A percentile compares a stretch with the other conserved stretches of the same genome.
Evolutionary conservation across 2,329 filamentous ascomycete genomes (phyloP).

Genomic region (Claviceps arundinis): DNA sequence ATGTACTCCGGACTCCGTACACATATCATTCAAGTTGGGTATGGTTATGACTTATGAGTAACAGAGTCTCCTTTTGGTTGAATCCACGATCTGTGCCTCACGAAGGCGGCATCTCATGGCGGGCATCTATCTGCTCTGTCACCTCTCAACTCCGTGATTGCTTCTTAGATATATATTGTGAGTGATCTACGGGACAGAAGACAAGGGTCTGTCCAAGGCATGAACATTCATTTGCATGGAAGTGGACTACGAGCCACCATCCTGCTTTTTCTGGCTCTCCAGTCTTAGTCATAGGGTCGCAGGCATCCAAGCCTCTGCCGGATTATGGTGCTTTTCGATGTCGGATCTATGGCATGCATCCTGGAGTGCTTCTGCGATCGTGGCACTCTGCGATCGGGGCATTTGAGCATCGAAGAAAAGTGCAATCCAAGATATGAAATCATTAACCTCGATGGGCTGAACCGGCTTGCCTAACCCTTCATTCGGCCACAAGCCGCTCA

Average conservation of each 20-base stretch:
- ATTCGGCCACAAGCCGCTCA: not conserved
- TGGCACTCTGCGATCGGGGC: not conserved
- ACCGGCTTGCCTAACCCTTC: not conserved
- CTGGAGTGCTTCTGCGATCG: not conserved
- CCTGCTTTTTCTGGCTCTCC: not conserved
- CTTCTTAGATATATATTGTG: slow-evolving; percentile 1
- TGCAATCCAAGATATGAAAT: not conserved
- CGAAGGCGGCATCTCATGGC: not conserved
- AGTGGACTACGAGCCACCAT: not conserved
- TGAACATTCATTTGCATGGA: not conserved
- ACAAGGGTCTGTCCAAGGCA: not conserved
- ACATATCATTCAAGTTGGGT: no score
- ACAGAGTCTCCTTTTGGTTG: no score
- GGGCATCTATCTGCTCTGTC: not conserved
- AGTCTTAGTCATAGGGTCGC: not conserved
- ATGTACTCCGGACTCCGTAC: no score
- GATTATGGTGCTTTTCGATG: not conserved
- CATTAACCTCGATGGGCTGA: not conserved
- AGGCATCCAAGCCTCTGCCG: not conserved
- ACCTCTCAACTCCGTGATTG: not conserved
- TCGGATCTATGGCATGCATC: slow-evolving; percentile 1
- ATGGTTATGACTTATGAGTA: no score
- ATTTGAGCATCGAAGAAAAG: not conserved
- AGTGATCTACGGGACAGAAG: slow-evolving; percentile 2
- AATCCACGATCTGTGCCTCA: not conserved